Percentiles rank a stretch among this genome's conserved stretches.
Conservation (phyloP, 1,139 yeast species). For the Pichia sp. region DNA sequence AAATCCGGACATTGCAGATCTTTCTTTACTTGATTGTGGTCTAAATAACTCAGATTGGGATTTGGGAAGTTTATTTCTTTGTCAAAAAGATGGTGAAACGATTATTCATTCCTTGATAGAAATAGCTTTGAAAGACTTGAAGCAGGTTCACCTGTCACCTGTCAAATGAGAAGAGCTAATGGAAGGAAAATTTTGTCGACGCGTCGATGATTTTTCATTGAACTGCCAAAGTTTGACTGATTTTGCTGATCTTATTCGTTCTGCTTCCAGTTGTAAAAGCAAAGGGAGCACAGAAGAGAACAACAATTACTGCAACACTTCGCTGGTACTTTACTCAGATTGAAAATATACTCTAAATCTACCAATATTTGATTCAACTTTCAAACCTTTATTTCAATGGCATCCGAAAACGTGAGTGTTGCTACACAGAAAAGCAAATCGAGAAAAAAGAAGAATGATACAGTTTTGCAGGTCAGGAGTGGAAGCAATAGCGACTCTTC, state of each 20-base stretch:
- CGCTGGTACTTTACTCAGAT: not conserved
- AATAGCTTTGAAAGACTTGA: not conserved
- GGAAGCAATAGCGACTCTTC: not conserved
- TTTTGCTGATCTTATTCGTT: not conserved
- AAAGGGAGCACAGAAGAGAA: too few relatives aligned
- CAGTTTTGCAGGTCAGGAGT: not conserved
- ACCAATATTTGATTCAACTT: not conserved
- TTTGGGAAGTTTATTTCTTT: not conserved
- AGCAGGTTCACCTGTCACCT: not conserved
- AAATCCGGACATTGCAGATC: constrained; percentile 19
- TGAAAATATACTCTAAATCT: too few relatives aligned
- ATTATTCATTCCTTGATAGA: not conserved
- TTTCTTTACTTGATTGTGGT: not conserved
- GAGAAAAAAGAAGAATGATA: not conserved
- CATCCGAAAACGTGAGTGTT: not conserved
- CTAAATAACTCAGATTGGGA: too few relatives aligned
- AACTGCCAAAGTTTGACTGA: not conserved
- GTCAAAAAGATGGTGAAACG: not conserved
- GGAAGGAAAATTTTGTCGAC: constrained; percentile 1
- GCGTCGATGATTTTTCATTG: constrained; percentile 1
- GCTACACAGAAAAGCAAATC: not conserved
- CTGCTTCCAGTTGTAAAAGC: not conserved
- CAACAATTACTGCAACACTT: not conserved
- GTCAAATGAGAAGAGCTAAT: not conserved
- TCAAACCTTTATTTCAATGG: not conserved